Evolutionary conservation across 768 basidiomycete genomes (phyloP), one percentile per base, ranked within the genome.

Genomic region (Russula ochroleuca): DNA sequence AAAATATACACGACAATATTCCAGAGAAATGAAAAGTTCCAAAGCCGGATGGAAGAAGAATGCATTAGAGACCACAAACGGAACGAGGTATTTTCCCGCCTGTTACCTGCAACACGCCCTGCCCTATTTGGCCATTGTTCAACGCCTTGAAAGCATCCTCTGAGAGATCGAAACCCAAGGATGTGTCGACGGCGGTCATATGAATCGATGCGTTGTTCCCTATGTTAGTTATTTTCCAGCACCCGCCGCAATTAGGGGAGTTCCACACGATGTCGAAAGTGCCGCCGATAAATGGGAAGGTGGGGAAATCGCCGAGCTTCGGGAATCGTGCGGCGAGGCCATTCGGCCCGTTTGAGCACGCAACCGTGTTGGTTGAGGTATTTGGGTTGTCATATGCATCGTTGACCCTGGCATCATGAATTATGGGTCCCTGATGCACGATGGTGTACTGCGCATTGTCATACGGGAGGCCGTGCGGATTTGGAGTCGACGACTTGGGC

Each of bases 241-340:
- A 88, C 31, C 78, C 78, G 3, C 84, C 84, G 68, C 86, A 88
- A 50, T 76, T 73, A 2, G 71, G 62, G 1, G 83, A 85, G 70
- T 82, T 28, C 28, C 28, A 28, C 28, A 28, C 72, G 61, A 87
- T 74, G 41, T 78, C 82, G 15, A 76, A 74, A 1, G 77, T 81
- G 1, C 81, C 85, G 37, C 84, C 85, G 69, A 88, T 84, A 71
- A 75, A 70, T 0, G 86, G 85, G 76, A 85, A 88, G 52, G 72
- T 73, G 4, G 85, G 85, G 37, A 88, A 71, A 43, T 75, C 73
- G 14, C 28, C 28, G 28, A 28, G 28, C 28, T 2, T 2, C 28
- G 28, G 28, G 28, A 28, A 28, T 28, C 5, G 28, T 28, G 28
- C 28, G 5, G 28, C 28, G 28, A 28, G 28, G 28, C 28, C 28